A percentile compares a stretch with the other conserved stretches of the same genome.
Evolutionary conservation across 306 rosid species (phyloP).

Genomic region (Vigna unguiculata): DNA sequence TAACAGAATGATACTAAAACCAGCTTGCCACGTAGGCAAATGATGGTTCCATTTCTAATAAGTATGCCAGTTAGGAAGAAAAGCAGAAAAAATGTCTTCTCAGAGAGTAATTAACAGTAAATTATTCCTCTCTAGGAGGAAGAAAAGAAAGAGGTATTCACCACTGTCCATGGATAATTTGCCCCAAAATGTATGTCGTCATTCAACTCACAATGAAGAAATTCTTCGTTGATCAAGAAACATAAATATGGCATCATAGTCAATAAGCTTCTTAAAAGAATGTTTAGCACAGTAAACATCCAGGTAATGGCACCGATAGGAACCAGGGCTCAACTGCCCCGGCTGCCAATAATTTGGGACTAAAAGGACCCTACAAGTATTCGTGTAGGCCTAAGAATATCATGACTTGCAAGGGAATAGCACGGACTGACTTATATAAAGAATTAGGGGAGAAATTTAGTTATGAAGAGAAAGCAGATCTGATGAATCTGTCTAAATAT

Average conservation of each 20-base stretch:
- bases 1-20: background rate
- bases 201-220: conserved; percentile 10
- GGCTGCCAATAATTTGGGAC: background rate
- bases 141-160: background rate
- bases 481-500: background rate
- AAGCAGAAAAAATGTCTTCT: background rate
- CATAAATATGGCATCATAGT: conserved; percentile 1
- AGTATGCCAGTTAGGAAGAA: conserved; percentile 17
- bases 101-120: conserved; percentile 3
- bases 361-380: background rate
- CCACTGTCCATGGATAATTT: conserved; percentile 5
- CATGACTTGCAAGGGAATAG: background rate
- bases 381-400: background rate
- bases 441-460: background rate
- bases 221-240: background rate
- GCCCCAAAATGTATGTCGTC: conserved; percentile 1
- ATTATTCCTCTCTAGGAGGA: background rate
- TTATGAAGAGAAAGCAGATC: background rate
- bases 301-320: background rate
- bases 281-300: background rate
- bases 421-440: background rate
- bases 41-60: conserved; percentile 4
- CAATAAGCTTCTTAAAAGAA: background rate
- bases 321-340: background rate
- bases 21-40: conserved; percentile 24